Conservation (phyloP, 1,139 yeast genomes). For the Candida mesenterica region DNA sequence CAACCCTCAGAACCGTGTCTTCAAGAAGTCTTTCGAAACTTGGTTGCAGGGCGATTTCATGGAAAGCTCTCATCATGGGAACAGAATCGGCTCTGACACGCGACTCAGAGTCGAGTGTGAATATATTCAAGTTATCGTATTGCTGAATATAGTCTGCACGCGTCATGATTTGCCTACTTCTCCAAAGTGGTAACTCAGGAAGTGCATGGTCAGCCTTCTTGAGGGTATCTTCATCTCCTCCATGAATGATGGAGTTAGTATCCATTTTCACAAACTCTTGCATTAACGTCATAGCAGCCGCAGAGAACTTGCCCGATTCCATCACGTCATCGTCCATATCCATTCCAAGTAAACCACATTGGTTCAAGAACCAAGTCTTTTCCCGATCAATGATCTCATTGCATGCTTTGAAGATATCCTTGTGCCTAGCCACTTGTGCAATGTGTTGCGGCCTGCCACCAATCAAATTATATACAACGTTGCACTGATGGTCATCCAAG, state of each 20-base stretch:
- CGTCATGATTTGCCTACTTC: conserved; percentile 83
- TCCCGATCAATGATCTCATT: conserved; percentile 74
- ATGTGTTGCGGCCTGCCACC: conserved; percentile 88
- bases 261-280: conserved; percentile 73
- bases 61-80: conserved; percentile 88
- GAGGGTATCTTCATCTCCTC: conserved; percentile 11
- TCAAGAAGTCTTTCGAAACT: conserved; percentile 68
- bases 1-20: conserved; percentile 70
- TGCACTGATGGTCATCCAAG: conserved; percentile 36
- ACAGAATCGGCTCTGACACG: conserved; percentile 79
- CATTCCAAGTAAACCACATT: conserved; percentile 74
- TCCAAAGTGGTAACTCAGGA: conserved; percentile 79
- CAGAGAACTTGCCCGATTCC: conserved; percentile 78
- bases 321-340: conserved; percentile 89
- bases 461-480: conserved; percentile 62
- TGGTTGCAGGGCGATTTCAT: conserved; percentile 71
- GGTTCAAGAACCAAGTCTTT: conserved; percentile 82
- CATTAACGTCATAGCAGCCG: conserved; percentile 76
- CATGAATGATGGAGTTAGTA: conserved; percentile 32
- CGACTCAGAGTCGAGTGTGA: conserved; percentile 73
- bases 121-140: conserved; percentile 73
- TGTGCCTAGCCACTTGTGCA: conserved; percentile 68
- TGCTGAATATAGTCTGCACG: conserved; percentile 75
- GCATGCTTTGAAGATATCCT: conserved; percentile 61
- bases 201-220: conserved; percentile 47